Conservation (phyloP, 306 rosid species). For the Erythrophleum fordii region DNA sequence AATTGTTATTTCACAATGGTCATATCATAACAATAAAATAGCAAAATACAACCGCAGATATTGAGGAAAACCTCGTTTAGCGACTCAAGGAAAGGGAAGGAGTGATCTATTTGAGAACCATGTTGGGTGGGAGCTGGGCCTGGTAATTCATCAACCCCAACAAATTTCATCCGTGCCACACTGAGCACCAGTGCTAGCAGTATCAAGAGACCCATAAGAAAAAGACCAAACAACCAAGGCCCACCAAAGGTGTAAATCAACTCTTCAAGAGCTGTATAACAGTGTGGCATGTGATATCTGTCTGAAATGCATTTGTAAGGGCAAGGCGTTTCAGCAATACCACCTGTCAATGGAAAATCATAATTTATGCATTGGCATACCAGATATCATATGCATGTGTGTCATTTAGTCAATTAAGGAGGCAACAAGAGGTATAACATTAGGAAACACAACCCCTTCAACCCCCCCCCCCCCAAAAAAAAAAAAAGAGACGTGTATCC, state of each 20-base stretch:
- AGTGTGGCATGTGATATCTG: conserved; percentile 95
- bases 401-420: background rate
- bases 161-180: conserved; percentile 94
- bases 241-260: conserved; percentile 96
- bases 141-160: conserved; percentile 90
- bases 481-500: background rate
- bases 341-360: conserved; percentile 61
- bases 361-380: conserved; percentile 16
- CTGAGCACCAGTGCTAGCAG: conserved; percentile 94
- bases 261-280: conserved; percentile 97
- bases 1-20: background rate
- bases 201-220: conserved; percentile 81
- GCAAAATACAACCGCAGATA: conserved; percentile 22
- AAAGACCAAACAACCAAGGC: conserved; percentile 93
- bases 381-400: background rate
- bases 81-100: conserved; percentile 97
- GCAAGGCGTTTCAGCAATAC: conserved; percentile 82
- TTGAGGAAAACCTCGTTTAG: conserved; percentile 81
- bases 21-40: conserved; percentile 16
- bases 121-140: conserved; percentile 97
- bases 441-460: background rate
- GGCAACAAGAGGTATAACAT: background rate
- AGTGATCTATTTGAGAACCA: conserved; percentile 97
- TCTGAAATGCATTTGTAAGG: conserved; percentile 93
- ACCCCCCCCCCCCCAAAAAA: background rate